Conservation (phyloP, 352 stramenopile species). For the Aphanomyces astaci region DNA sequence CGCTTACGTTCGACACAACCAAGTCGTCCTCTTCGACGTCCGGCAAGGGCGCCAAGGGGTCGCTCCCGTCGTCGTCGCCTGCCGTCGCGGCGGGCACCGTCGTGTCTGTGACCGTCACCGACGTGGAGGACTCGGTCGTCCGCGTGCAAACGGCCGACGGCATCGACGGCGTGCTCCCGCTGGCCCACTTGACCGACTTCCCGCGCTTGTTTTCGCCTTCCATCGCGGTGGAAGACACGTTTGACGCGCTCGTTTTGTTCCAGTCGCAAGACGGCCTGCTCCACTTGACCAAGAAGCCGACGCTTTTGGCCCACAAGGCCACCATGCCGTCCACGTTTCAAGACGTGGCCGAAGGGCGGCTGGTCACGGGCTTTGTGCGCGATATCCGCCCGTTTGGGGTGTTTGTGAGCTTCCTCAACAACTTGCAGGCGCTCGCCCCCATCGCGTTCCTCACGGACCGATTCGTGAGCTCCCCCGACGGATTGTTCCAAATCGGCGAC, state of each 20-base stretch:
- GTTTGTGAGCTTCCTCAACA: slow-evolving; percentile 85
- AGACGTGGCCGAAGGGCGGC: slow-evolving; percentile 46
- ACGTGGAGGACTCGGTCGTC: slow-evolving; percentile 55
- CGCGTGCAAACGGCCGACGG: slow-evolving; percentile 69
- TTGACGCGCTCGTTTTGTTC: slow-evolving; percentile 61
- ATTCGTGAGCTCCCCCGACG: slow-evolving; percentile 59
- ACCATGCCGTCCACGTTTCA: slow-evolving; percentile 29
- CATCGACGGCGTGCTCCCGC: slow-evolving; percentile 62
- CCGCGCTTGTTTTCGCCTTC: slow-evolving; percentile 34
- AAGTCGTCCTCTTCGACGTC: slow-evolving; percentile 36
- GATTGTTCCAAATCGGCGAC: slow-evolving; percentile 78
- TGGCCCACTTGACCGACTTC: slow-evolving; percentile 81
- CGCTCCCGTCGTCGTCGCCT: slow-evolving; percentile 22
- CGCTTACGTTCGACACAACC: slow-evolving; percentile 73
- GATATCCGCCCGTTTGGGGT: slow-evolving; percentile 68
- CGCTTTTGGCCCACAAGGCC: slow-evolving; percentile 48
- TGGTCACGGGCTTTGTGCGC: slow-evolving; percentile 71
- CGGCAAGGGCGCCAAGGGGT: slow-evolving; percentile 10
- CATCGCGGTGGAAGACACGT: slow-evolving; percentile 60
- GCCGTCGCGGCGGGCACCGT: slow-evolving; percentile 49
- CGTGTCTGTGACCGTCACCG: slow-evolving; percentile 54
- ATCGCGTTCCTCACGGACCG: slow-evolving; percentile 72
- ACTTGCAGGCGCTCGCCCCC: slow-evolving; percentile 68
- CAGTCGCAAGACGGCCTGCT: slow-evolving; percentile 61
- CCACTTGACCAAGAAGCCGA: slow-evolving; percentile 75